phyloP scores from a whole-genome alignment of 148 eudicot genomes.

The Rhododendron williamsianum region DNA sequence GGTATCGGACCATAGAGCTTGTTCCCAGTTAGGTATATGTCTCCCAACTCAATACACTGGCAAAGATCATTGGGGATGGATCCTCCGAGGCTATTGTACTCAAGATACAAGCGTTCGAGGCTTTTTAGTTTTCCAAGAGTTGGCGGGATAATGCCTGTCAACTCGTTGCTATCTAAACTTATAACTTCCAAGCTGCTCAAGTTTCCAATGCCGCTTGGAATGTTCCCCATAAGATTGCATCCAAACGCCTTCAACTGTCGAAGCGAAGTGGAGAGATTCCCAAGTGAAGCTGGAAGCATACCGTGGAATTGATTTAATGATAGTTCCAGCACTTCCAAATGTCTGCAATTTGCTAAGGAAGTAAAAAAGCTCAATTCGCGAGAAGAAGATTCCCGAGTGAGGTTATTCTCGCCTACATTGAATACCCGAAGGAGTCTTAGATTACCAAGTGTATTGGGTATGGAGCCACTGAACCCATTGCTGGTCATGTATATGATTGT shows the following conservation, averaged over 20 bases:
- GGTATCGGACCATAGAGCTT: constrained; percentile 24
- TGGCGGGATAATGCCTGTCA: constrained; percentile 20
- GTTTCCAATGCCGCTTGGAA: constrained; percentile 29
- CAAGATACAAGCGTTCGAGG: constrained; percentile 22
- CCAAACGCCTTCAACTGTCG: constrained; percentile 8
- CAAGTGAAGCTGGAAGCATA: constrained; percentile 23
- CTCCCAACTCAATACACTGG: constrained; percentile 19
- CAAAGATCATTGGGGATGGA: constrained; percentile 24
- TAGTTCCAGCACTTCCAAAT: not conserved
- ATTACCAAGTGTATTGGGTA: constrained; percentile 15
- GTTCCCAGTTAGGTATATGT: constrained; percentile 22
- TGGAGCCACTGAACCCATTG: constrained; percentile 17
- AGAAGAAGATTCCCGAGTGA: constrained; percentile 18
- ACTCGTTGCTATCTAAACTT: constrained; percentile 18
- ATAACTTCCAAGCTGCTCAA: constrained; percentile 18
- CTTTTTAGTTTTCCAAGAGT: constrained; percentile 15
- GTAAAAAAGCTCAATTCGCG: constrained; percentile 18
- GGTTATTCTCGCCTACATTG: not conserved
- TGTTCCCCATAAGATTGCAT: constrained; percentile 16
- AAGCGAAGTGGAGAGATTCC: constrained; percentile 22
- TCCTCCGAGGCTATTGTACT: constrained; percentile 22
- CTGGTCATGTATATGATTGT: not conserved
- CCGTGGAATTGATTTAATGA: constrained; percentile 19
- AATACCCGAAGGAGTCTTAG: constrained; percentile 7
- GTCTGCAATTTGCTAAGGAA: constrained; percentile 21